Conservation (phyloP, 352 stramenopile species). For the Globisporangium ultimum region DNA sequence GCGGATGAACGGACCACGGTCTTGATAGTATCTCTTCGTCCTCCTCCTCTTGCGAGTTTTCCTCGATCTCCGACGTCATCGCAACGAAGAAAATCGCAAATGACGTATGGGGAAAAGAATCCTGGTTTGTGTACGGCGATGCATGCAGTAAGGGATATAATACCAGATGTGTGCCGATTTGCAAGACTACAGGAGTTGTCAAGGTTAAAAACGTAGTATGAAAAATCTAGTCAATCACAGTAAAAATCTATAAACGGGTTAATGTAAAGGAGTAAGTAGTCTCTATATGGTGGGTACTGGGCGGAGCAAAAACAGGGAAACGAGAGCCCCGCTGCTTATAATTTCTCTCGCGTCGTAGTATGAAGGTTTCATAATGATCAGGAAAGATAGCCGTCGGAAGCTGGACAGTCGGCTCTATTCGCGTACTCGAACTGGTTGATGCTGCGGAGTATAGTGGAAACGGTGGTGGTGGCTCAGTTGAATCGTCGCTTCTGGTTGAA, state of each 20-base stretch:
- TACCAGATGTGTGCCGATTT: no score
- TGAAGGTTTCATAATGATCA: constrained; percentile 13
- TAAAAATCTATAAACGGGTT: no score
- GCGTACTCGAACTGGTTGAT: no score
- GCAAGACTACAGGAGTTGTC: no score
- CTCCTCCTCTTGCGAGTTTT: no score
- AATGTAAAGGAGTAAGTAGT: constrained; percentile 2
- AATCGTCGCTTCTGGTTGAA: constrained; percentile 89
- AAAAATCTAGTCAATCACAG: no score
- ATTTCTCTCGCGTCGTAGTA: not conserved
- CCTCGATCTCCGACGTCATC: no score
- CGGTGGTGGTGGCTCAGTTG: constrained; percentile 32
- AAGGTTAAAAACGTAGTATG: no score
- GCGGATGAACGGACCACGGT: no score
- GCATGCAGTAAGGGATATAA: constrained; percentile 3
- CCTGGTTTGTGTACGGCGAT: not conserved
- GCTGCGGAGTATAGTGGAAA: not conserved
- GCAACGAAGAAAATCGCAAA: no score
- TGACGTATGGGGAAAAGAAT: constrained; percentile 1
- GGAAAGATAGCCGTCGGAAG: not conserved
- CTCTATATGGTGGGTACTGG: constrained; percentile 10
- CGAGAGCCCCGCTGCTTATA: constrained; percentile 3
- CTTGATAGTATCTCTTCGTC: no score
- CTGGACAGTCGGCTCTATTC: no score
- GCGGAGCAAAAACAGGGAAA: constrained; percentile 3